Conservation (phyloP, 2,329 filamentous ascomycete species). For the Hymenoscyphus occultus region DNA sequence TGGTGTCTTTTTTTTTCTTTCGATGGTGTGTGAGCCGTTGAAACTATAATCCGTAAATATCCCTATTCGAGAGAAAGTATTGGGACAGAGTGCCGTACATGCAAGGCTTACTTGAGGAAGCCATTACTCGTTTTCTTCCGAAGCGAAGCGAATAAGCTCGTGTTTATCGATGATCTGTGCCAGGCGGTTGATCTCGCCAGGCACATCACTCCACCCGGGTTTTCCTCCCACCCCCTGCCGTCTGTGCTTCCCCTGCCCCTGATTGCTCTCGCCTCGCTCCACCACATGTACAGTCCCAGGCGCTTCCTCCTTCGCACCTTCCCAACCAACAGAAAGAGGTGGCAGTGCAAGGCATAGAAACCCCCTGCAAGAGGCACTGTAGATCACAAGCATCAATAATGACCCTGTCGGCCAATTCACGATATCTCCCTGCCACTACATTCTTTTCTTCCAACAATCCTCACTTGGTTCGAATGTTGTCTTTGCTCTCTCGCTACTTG, state of each 20-base stretch:
- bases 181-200: neutral
- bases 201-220: neutral
- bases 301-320: neutral
- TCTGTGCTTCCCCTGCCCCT: neutral
- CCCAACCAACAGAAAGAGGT: neutral
- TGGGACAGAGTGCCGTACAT: neutral
- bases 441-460: neutral
- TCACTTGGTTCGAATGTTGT: neutral
- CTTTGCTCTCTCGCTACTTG: neutral
- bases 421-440: neutral
- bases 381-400: neutral
- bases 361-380: conserved; percentile 2
- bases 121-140: neutral
- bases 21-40: neutral
- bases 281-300: too few species aligned
- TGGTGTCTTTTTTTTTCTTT: neutral
- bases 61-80: neutral
- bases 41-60: neutral
- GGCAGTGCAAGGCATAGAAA: neutral
- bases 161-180: neutral
- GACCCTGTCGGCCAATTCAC: conserved; percentile 3
- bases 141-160: neutral
- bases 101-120: neutral
- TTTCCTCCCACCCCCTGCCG: neutral
- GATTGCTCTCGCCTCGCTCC: neutral